Evolutionary conservation across 768 basidiomycete genomes (phyloP).

Genomic region (Amanita molliuscula): DNA sequence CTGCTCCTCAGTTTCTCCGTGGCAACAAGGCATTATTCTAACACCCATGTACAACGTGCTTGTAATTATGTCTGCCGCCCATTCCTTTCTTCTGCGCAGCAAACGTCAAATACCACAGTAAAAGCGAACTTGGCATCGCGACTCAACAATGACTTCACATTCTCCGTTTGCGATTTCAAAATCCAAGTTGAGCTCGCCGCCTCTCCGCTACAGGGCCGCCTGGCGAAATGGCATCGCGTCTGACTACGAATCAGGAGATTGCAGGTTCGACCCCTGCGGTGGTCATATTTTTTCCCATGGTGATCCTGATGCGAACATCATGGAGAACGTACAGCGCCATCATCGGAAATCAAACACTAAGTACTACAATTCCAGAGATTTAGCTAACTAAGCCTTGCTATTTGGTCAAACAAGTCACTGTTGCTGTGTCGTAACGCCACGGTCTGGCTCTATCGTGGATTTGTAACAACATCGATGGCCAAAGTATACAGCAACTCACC

Average conservation of each 20-base stretch:
- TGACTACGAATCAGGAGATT: conserved; percentile 92
- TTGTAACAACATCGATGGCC: background rate
- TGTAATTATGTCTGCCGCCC: too few relatives aligned
- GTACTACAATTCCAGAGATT: too few relatives aligned
- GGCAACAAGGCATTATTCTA: conserved; percentile 1
- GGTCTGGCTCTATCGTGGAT: background rate
- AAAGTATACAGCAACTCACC: background rate
- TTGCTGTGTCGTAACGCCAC: background rate
- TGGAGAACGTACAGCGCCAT: too few relatives aligned
- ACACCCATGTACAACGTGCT: background rate
- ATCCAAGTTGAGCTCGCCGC: too few relatives aligned
- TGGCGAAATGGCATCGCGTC: conserved; percentile 94
- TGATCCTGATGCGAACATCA: background rate
- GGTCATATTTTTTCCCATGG: conserved; percentile 28
- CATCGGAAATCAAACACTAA: too few relatives aligned
- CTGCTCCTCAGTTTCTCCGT: background rate
- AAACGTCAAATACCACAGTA: too few relatives aligned
- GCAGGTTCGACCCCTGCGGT: conserved; percentile 89
- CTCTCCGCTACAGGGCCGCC: conserved; percentile 40
- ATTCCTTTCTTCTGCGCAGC: background rate
- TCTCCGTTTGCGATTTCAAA: too few relatives aligned
- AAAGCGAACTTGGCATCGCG: too few relatives aligned
- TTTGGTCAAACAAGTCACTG: too few relatives aligned
- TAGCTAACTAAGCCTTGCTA: too few relatives aligned
- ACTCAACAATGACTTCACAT: too few relatives aligned